phyloP scores from a whole-genome alignment of 2,329 filamentous ascomycete species.

The Colletotrichum spinosum region DNA sequence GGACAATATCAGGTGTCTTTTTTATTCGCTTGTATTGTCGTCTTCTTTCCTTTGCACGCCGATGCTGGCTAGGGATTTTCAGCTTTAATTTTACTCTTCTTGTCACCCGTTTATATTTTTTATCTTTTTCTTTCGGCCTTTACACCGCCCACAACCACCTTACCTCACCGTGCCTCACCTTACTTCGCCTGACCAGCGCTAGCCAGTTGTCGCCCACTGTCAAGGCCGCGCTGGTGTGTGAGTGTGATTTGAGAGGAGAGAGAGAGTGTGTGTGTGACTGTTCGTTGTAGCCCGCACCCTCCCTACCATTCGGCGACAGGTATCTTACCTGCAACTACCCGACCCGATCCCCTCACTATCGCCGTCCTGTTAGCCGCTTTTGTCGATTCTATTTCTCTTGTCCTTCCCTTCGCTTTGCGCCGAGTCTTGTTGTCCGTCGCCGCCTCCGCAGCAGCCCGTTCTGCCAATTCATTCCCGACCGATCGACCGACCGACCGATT shows the following conservation, averaged over 20 bases:
- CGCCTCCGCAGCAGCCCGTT: neutral
- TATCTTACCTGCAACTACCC: conserved; percentile 33
- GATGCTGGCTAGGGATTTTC: conserved; percentile 22
- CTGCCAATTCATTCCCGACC: conserved; percentile 15
- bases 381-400: neutral
- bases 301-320: conserved; percentile 26
- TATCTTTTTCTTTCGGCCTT: conserved; percentile 2
- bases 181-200: neutral
- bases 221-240: too few species aligned
- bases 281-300: conserved; percentile 17
- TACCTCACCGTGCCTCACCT: neutral
- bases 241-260: too few species aligned
- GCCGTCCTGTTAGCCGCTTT: conserved; percentile 14
- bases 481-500: conserved; percentile 30
- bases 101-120: conserved; percentile 13
- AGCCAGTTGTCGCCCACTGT: too few species aligned
- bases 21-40: neutral
- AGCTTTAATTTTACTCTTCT: conserved; percentile 18
- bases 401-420: conserved; percentile 5
- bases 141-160: conserved; percentile 1
- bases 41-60: conserved; percentile 2
- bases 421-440: conserved; percentile 25
- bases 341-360: conserved; percentile 28
- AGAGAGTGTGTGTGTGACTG: neutral
- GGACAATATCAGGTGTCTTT: conserved; percentile 6